Percentiles rank a stretch among this genome's conserved stretches.
Evolutionary conservation across 2,329 filamentous ascomycete species (phyloP).

Genomic region (Ophiostoma montium): DNA sequence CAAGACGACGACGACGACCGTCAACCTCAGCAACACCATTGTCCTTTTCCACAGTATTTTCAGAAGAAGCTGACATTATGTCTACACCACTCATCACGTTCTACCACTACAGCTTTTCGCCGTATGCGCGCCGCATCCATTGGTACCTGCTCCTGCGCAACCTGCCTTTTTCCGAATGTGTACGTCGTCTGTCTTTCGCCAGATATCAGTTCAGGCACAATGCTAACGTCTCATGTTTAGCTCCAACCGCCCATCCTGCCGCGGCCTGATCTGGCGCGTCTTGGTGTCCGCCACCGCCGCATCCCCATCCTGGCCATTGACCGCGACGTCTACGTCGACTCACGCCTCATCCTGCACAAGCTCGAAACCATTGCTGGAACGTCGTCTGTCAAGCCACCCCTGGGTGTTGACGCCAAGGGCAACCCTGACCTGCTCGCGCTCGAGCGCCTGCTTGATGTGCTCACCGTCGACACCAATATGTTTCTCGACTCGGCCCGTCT

Average conservation of each 20-base stretch:
- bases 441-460: conserved; percentile 40
- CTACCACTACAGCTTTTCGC: conserved; percentile 53
- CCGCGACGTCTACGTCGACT: conserved; percentile 54
- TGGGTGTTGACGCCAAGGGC: conserved; percentile 22
- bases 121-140: conserved; percentile 46
- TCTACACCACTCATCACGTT: conserved; percentile 33
- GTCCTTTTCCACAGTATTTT: too few species aligned
- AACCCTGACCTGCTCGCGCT: conserved; percentile 29
- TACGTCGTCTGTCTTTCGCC: conserved; percentile 27
- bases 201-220: too few species aligned
- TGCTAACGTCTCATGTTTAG: conserved; percentile 23
- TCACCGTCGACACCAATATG: conserved; percentile 41
- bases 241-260: conserved; percentile 53
- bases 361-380: conserved; percentile 38
- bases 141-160: conserved; percentile 56
- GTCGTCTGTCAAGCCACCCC: conserved; percentile 23
- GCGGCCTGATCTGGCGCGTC: conserved; percentile 44
- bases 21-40: too few species aligned
- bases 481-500: conserved; percentile 39
- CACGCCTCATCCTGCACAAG: conserved; percentile 50
- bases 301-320: conserved; percentile 56
- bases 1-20: too few species aligned
- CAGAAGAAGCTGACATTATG: too few species aligned
- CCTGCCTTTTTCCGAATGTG: conserved; percentile 54
- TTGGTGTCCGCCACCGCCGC: conserved; percentile 53